Percentiles rank a stretch among this genome's conserved stretches.
Conservation (phyloP, 176 grass and related monocot species). For the Saccharum spontaneum region DNA sequence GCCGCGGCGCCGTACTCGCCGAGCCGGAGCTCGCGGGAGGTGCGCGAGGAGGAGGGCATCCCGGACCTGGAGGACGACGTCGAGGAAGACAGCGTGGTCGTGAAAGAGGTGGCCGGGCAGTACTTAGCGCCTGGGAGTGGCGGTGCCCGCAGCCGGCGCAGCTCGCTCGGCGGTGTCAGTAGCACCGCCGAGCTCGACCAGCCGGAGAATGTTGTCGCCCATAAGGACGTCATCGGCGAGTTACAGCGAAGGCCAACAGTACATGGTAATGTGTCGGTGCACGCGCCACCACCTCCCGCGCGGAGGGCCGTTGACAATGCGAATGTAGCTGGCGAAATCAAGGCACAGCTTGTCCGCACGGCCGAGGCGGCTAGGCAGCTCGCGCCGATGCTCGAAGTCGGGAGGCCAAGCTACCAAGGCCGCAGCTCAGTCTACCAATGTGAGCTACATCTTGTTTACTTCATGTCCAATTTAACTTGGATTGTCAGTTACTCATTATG, state of each 20-base stretch:
- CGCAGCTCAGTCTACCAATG: constrained; percentile 55
- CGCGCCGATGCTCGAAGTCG: constrained; percentile 67
- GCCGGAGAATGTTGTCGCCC: constrained; percentile 25
- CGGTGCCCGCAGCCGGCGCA: constrained; percentile 18
- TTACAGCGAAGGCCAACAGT: constrained; percentile 9
- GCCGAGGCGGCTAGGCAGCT: constrained; percentile 58
- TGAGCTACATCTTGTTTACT: constrained; percentile 42
- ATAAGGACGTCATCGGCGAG: constrained; percentile 34
- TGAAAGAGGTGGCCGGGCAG: constrained; percentile 54
- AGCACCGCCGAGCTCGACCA: constrained; percentile 14
- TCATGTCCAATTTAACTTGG: not conserved
- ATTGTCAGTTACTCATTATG: constrained; percentile 1
- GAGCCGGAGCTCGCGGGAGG: constrained; percentile 81
- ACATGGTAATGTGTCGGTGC: constrained; percentile 8
- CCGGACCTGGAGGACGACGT: constrained; percentile 82
- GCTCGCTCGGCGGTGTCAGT: constrained; percentile 25
- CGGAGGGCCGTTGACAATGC: constrained; percentile 21
- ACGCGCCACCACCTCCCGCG: not conserved
- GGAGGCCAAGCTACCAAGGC: constrained; percentile 53
- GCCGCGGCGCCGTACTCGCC: constrained; percentile 51
- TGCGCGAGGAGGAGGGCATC: constrained; percentile 95
- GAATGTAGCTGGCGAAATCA: constrained; percentile 57
- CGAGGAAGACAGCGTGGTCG: constrained; percentile 35
- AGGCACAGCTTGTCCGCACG: constrained; percentile 56
- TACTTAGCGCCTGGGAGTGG: not conserved